Base-by-base conservation (phyloP, 768 basidiomycete genomes). In the Trametes cingulata region DNA sequence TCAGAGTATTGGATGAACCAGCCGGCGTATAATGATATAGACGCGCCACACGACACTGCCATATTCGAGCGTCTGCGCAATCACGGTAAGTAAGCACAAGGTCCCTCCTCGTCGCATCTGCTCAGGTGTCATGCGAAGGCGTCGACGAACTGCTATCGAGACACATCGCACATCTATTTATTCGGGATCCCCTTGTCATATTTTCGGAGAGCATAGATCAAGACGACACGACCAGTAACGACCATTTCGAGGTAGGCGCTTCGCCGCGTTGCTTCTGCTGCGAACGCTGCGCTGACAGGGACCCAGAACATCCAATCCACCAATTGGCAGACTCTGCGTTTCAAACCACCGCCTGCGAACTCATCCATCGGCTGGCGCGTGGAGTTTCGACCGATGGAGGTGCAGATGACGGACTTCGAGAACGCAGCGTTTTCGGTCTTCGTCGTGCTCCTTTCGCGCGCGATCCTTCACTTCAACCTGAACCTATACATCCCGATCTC, bases 311-410 rank as follows among this genome's bases (percentile, higher is more conserved):
- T 99, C 24, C 97, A 99, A 83, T 98, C 97, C 2, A 99, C 97
- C 4, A 99, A 99, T 69, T 99, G 97, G 97, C 97, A 99, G 76
- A 98, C 97, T 0, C 80, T 99, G 33, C 85, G 97, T 48, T 99
- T 99, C 83, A 99, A 99, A 72, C 97, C 97, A 2, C 97, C 97
- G 13, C 96, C 97, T 25, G 88, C 92, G 5, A 87, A 91, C 55
- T 94, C 96, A 6, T 73, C 85, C 7, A 98, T 98, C 55, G 97
- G 96, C 33, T 99, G 97, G 97, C 82, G 97, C 40, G 96, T 98
- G 5, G 97, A 99, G 72, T 99, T 99, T 76, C 82, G 97, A 58
- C 93, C 91, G 72, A 98, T 98, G 97, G 97, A 99, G 73, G 95
- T 98, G 2, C 97, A 98, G 70, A 84, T 98, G 71, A 98, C 97